Percentiles rank a stretch among this genome's conserved stretches.
Evolutionary conservation across 805 yeast genomes (phyloP).

Genomic region (Ogataea nitratoaversa): DNA sequence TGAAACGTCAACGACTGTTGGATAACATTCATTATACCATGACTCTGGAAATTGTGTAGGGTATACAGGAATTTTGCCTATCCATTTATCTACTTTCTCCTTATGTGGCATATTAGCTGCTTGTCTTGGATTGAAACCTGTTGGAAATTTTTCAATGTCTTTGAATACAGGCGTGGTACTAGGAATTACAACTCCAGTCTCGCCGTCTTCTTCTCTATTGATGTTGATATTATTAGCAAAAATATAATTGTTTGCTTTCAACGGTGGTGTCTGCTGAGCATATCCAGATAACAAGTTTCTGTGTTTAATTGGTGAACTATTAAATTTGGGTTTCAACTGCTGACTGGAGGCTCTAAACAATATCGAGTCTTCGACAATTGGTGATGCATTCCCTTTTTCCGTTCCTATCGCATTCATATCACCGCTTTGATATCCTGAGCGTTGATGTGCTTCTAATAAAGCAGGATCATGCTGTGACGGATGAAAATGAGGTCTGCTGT

Average conservation of each 20-base stretch:
- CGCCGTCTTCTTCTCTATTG: neutral
- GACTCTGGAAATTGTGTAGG: conserved; percentile 19
- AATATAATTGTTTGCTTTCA: neutral
- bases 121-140: conserved; percentile 55
- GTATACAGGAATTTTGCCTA: conserved; percentile 50
- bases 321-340: neutral
- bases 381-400: neutral
- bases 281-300: neutral
- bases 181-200: neutral
- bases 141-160: conserved; percentile 34
- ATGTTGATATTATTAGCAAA: neutral
- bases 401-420: no score
- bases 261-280: neutral
- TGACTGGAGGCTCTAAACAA: neutral
- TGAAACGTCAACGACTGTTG: conserved; percentile 37
- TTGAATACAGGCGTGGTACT: neutral
- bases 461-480: no score
- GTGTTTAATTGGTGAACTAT: neutral
- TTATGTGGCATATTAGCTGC: conserved; percentile 59
- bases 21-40: conserved; percentile 46
- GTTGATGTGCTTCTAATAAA: no score
- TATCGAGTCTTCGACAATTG: neutral
- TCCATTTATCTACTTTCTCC: conserved; percentile 68
- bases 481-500: neutral
- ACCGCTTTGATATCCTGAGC: no score